Evolutionary conservation across 1,139 yeast genomes (phyloP).

Genomic region (Scheffersomyces lignicola): DNA sequence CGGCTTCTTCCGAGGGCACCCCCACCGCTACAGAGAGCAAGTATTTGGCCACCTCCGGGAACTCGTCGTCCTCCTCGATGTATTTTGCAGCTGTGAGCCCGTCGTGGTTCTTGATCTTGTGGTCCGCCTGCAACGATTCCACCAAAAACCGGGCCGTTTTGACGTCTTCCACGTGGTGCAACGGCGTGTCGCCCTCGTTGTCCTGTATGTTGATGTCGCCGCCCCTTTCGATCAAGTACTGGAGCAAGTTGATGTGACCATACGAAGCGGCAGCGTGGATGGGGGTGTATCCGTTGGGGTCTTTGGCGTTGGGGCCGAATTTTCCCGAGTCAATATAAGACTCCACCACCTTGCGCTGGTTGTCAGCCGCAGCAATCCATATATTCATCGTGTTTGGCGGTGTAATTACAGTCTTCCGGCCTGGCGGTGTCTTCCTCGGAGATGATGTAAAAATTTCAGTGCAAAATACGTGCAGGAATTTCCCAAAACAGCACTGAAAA

Average conservation of each 20-base stretch:
- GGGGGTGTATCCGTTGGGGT: conserved; percentile 93
- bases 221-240: conserved; percentile 55
- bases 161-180: conserved; percentile 83
- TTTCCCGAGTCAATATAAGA: conserved; percentile 50
- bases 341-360: conserved; percentile 61
- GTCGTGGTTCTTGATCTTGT: conserved; percentile 61
- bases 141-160: conserved; percentile 64
- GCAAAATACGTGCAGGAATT: too few species aligned
- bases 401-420: too few species aligned
- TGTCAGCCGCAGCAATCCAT: conserved; percentile 96
- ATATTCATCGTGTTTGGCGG: conserved; percentile 57
- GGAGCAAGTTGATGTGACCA: conserved; percentile 71
- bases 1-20: conserved; percentile 14
- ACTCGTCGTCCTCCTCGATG: conserved; percentile 83
- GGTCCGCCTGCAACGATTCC: conserved; percentile 67
- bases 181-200: conserved; percentile 91
- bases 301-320: conserved; percentile 69
- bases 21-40: conserved; percentile 51
- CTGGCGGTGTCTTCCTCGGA: too few species aligned
- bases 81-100: conserved; percentile 70
- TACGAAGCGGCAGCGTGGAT: conserved; percentile 96
- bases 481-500: too few species aligned
- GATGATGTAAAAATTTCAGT: too few species aligned
- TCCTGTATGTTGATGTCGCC: conserved; percentile 86
- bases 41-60: conserved; percentile 72